These are phyloP conservation scores for Pisolithus marmoratus DNA, from an alignment of 768 basidiomycete species.

Conservation along the genomic window DNA sequence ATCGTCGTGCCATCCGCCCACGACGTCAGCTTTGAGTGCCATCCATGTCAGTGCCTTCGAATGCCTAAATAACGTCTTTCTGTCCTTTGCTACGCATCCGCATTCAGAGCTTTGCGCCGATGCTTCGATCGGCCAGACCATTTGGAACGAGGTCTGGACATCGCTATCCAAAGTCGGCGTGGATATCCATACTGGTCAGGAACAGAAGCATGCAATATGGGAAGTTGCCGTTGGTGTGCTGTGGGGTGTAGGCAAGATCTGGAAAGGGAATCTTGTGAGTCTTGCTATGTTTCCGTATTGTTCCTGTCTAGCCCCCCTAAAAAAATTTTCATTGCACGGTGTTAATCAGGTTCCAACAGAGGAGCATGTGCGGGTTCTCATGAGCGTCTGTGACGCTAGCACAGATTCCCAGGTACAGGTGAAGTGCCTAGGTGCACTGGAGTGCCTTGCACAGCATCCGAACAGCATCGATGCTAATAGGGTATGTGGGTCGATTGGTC, in stretches of 20 bases:
- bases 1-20: constrained; percentile 79
- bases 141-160: constrained; percentile 67
- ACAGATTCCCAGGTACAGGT: constrained; percentile 54
- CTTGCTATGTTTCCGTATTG: not conserved
- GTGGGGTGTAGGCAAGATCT: constrained; percentile 81
- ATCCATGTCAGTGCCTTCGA: constrained; percentile 84
- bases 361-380: constrained; percentile 59
- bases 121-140: constrained; percentile 38
- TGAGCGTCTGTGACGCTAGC: constrained; percentile 56
- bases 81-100: constrained; percentile 56
- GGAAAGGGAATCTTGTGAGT: constrained; percentile 61
- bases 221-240: constrained; percentile 74
- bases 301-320: constrained; percentile 3
- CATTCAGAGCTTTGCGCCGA: constrained; percentile 40
- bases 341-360: constrained; percentile 45
- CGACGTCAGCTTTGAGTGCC: constrained; percentile 76
- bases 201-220: constrained; percentile 71
- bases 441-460: constrained; percentile 72
- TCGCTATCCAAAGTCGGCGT: constrained; percentile 56
- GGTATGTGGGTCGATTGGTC: constrained; percentile 37
- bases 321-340: not conserved
- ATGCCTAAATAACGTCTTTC: constrained; percentile 85
- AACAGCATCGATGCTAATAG: constrained; percentile 53
- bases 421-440: constrained; percentile 80
- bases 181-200: constrained; percentile 56